Percentiles rank a stretch among this genome's conserved stretches.
phyloP scores from a whole-genome alignment of 768 basidiomycete genomes.

The Tulasnella sp. region DNA sequence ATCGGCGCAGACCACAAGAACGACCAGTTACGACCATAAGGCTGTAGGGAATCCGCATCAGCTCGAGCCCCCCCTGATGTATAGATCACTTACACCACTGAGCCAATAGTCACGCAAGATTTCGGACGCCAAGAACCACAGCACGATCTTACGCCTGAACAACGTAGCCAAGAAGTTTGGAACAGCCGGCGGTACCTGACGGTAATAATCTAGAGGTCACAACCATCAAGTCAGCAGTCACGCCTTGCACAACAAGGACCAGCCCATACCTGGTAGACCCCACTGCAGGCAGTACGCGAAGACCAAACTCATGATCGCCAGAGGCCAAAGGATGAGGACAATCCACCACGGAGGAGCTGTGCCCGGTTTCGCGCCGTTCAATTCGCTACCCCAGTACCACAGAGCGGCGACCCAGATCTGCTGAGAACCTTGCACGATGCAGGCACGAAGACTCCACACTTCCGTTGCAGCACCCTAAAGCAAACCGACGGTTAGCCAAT shows the following conservation, averaged over 20 bases:
- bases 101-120: constrained; percentile 87
- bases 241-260: not conserved
- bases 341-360: constrained; percentile 75
- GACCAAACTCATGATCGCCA: constrained; percentile 56
- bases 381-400: constrained; percentile 88
- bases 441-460: constrained; percentile 84
- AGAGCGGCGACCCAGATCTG: constrained; percentile 92
- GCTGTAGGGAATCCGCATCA: constrained; percentile 31
- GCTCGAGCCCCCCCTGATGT: constrained; percentile 22
- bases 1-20: constrained; percentile 84
- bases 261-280: constrained; percentile 63
- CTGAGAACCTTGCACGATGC: constrained; percentile 87
- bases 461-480: constrained; percentile 81
- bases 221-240: too few species aligned
- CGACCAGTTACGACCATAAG: constrained; percentile 88
- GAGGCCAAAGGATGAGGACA: constrained; percentile 66
- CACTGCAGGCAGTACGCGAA: constrained; percentile 77
- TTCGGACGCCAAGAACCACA: constrained; percentile 89
- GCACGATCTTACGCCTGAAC: constrained; percentile 78
- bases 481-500: not conserved
- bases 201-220: constrained; percentile 65
- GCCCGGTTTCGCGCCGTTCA: constrained; percentile 41
- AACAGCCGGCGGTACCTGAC: constrained; percentile 87
- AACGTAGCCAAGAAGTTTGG: constrained; percentile 84
- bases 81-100: constrained; percentile 49